These are phyloP conservation scores for Botrytis fragariae DNA, from an alignment of 2,329 filamentous ascomycete genomes.

Conservation along the genomic window DNA sequence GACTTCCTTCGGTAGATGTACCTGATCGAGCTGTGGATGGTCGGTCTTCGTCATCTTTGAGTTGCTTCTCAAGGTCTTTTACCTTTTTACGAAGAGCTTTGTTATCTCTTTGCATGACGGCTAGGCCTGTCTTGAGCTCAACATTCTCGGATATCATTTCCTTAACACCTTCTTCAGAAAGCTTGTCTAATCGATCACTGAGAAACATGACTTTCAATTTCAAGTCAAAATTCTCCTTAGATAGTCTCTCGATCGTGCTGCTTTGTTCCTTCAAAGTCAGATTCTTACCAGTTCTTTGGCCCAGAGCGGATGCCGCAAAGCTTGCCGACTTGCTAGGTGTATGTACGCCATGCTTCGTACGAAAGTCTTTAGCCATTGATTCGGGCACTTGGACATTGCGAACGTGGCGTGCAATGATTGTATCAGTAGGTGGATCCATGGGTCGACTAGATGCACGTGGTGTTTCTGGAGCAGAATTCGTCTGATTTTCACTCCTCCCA, in stretches of 20 bases:
- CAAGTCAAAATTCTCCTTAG: conserved; percentile 96
- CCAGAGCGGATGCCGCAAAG: conserved; percentile 49
- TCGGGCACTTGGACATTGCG: conserved; percentile 89
- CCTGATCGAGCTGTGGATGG: conserved; percentile 59
- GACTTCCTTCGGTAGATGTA: conserved; percentile 55
- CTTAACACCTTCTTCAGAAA: conserved; percentile 94
- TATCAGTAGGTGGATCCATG: conserved; percentile 73
- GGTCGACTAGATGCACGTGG: conserved; percentile 60
- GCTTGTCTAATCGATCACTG: conserved; percentile 85
- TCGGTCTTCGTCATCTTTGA: conserved; percentile 62
- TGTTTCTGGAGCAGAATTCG: conserved; percentile 58
- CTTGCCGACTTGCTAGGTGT: conserved; percentile 54
- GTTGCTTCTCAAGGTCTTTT: conserved; percentile 80
- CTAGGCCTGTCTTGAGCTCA: conserved; percentile 85
- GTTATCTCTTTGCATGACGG: conserved; percentile 87
- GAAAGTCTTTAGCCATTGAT: conserved; percentile 82
- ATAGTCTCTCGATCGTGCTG: conserved; percentile 91
- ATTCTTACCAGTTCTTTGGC: conserved; percentile 58
- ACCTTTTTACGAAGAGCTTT: conserved; percentile 77
- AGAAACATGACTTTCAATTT: conserved; percentile 98
- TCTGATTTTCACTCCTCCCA: conserved; percentile 46
- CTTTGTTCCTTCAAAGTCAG: conserved; percentile 96
- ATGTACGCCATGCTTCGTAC: conserved; percentile 65
- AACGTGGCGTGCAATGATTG: conserved; percentile 82
- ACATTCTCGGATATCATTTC: conserved; percentile 98